Base-by-base conservation (phyloP, 2,329 filamentous ascomycete species). In the Pseudogymnoascus sp. region DNA sequence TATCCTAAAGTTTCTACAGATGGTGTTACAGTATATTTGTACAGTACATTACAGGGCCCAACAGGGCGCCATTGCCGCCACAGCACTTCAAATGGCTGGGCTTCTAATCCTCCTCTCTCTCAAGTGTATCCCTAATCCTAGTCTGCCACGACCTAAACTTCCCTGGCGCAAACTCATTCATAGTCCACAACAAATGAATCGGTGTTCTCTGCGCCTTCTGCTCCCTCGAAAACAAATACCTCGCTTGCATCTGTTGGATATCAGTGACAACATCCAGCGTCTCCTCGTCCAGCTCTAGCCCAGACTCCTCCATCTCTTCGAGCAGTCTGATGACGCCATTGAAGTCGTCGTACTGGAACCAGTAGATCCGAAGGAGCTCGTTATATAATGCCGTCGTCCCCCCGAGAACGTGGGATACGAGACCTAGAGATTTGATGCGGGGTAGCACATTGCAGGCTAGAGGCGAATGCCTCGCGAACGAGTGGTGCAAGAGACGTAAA, bases 371-470 rank as follows among this genome's bases (percentile, higher is more conserved):
- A 24, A 90, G 78, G 35, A 91, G 79, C 59, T 84, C 79, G 70
- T 88, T 86, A 77, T 90, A 93, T 44, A 93, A 83, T 0, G 81
- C 77, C 0, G 88, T 88, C 16, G 86, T 86, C 5, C 84, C 86
- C 59, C 88, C 89, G 0, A 93, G 80, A 6, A 90, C 85, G 70
- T 88, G 90, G 0, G 87, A 88, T 1, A 84, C 82, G 1, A 88
- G 80, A 1, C 89, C 89, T 0, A 90, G 78, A 50, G 81, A 78
- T 71, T 89, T 89, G 68, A 92, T 77, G 6, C 82, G 81, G 0
- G 89, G 87, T 0, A 93, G 77, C 26, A 92, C 74, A 50, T 80
- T 79, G 50, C 89, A 79, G 0, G 80, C 78, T 0, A 89, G 77
- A 0, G 81, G 78, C 0, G 88, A 91, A 0, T 83, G 76, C 10